These are phyloP conservation scores for Penicillium sp. DNA, from an alignment of 2,329 filamentous ascomycete species.

Conservation along the genomic window DNA sequence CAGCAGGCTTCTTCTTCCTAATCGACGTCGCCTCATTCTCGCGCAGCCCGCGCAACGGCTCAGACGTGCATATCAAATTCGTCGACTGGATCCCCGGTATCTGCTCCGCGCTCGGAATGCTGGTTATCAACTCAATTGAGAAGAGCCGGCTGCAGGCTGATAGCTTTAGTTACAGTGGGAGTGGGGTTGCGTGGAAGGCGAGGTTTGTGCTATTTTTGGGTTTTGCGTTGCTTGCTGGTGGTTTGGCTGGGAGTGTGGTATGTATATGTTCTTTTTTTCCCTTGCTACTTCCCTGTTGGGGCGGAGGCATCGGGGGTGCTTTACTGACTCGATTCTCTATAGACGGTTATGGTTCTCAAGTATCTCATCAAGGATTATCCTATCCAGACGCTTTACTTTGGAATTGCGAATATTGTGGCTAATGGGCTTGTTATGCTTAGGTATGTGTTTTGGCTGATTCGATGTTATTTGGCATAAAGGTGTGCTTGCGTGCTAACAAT, in stretches of 20 bases:
- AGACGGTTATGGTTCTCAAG: constrained; percentile 66
- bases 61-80: constrained; percentile 65
- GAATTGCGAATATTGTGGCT: constrained; percentile 64
- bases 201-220: constrained; percentile 67
- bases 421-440: constrained; percentile 68
- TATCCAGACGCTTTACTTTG: constrained; percentile 65
- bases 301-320: neutral
- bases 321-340: neutral
- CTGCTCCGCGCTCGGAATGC: constrained; percentile 68
- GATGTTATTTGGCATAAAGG: neutral
- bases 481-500: neutral
- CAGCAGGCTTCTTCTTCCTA: constrained; percentile 68
- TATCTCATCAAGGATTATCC: constrained; percentile 62
- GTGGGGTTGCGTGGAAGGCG: constrained; percentile 69
- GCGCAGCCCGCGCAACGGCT: constrained; percentile 61
- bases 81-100: constrained; percentile 72
- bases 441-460: constrained; percentile 43
- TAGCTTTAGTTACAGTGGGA: constrained; percentile 64
- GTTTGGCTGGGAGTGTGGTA: constrained; percentile 64
- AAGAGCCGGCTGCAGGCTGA: constrained; percentile 65
- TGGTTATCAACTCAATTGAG: constrained; percentile 71
- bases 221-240: constrained; percentile 68
- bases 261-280: constrained; percentile 23
- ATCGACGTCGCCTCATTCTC: constrained; percentile 66
- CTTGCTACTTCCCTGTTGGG: neutral